These are phyloP conservation scores for Pseudopithomyces maydicus DNA, from an alignment of 2,329 filamentous ascomycete genomes.

Conservation along the genomic window DNA sequence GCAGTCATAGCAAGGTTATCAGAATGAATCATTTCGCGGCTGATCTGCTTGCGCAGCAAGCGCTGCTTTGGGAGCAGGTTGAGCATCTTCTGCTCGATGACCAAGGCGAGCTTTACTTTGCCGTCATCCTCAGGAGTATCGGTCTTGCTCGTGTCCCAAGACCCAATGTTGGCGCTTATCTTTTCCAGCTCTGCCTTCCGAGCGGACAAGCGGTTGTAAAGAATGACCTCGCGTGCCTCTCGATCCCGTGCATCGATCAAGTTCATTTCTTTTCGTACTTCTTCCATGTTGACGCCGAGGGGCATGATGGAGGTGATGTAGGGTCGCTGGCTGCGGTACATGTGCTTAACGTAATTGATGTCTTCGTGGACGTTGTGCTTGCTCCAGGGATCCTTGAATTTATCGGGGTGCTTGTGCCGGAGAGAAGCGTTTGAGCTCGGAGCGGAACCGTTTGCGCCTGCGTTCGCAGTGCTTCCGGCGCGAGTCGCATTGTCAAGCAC, in stretches of 20 bases:
- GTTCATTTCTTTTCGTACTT: constrained; percentile 34
- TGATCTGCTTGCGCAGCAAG: constrained; percentile 81
- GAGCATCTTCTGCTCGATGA: constrained; percentile 95
- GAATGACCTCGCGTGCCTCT: constrained; percentile 82
- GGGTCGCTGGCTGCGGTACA: constrained; percentile 73
- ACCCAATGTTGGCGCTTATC: constrained; percentile 81
- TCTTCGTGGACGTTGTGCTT: constrained; percentile 53
- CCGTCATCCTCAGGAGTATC: constrained; percentile 76
- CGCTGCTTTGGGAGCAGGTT: constrained; percentile 88
- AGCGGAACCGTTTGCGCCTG: constrained; percentile 47
- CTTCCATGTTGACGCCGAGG: constrained; percentile 84
- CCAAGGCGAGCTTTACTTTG: constrained; percentile 78
- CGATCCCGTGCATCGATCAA: constrained; percentile 11
- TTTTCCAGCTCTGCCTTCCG: constrained; percentile 84
- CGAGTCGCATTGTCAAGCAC: constrained; percentile 58
- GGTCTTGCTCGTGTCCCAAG: constrained; percentile 77
- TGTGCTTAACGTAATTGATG: constrained; percentile 82
- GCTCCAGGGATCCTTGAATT: constrained; percentile 55
- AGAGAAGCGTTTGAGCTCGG: constrained; percentile 34
- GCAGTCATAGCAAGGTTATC: constrained; percentile 97
- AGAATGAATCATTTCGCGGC: constrained; percentile 90
- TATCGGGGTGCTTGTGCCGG: constrained; percentile 54
- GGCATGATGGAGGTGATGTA: constrained; percentile 90
- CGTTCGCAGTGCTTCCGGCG: constrained; percentile 44
- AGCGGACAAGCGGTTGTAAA: constrained; percentile 88